Evolutionary conservation across 495 filamentous ascomycete species (phyloP), one percentile per base, ranked within the genome.

Genomic region (Talaromyces borbonicus): DNA sequence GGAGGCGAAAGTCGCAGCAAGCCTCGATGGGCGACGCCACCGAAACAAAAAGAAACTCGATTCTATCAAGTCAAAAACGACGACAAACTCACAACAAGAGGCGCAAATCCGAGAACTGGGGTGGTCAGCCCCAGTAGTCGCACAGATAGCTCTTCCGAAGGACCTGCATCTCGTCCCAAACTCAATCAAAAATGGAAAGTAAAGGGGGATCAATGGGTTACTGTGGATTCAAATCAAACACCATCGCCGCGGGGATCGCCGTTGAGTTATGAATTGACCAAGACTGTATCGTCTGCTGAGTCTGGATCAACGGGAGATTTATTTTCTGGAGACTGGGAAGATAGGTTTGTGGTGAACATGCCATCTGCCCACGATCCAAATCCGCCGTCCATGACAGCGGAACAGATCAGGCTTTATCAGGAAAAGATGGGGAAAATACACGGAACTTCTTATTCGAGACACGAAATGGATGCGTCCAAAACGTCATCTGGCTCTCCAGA

Each of bases 271-370:
- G 46, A 49, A 22, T 14, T 46, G 9, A 23, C 27, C 20, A 46
- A 46, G 20, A 35, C 43, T 8, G 30, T 35, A 11, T 46, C 43
- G 1, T 46, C 30, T 35, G 43, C 43, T 26, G 43, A 31, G 4
- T 46, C 43, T 0, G 43, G 30, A 12, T 33, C 43, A 33, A 46
- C 43, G 15, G 43, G 36, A 14, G 20, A 24, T 14, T 41, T 31
- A 37, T 45, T 36, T 27, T 43, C 38, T 4, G 45, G 43, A 26
- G 33, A 36, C 31, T 66, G 68, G 66, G 63, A 65, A 30, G 68
- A 73, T 44, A 56, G 59, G 54, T 72, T 70, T 41, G 67, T 71
- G 31, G 63, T 72, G 11, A 52, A 73, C 19, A 74, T 71, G 66
- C 69, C 66, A 1, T 62, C 63, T 25, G 67, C 69, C 1, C 63